Evolutionary conservation across 352 stramenopile genomes (phyloP).

Genomic region (Globisporangium spinosum): DNA sequence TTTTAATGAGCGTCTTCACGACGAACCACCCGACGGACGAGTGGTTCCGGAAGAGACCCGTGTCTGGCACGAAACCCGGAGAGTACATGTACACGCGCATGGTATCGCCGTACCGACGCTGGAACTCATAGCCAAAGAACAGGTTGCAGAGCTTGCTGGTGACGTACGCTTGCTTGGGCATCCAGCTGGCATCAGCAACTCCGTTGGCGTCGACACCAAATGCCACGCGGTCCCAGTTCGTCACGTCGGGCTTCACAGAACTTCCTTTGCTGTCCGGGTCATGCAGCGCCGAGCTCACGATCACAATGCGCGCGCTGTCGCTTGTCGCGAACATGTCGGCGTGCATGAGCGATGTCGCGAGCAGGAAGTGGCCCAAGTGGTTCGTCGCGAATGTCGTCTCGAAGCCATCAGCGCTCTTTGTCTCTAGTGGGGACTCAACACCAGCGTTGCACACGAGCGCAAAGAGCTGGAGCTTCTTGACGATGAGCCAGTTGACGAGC

Average conservation of each 20-base stretch:
- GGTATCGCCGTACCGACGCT: conserved; percentile 21
- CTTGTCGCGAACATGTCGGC: conserved; percentile 19
- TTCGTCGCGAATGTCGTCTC: conserved; percentile 43
- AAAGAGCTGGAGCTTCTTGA: conserved; percentile 25
- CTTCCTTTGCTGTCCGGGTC: conserved; percentile 13
- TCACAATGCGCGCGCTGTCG: conserved; percentile 25
- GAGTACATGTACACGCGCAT: conserved; percentile 36
- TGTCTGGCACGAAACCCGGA: conserved; percentile 34
- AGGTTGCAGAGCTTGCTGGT: conserved; percentile 46
- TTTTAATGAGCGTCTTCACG: conserved; percentile 30
- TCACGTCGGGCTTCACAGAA: conserved; percentile 23
- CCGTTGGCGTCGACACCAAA: conserved; percentile 15
- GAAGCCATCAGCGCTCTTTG: conserved; percentile 26
- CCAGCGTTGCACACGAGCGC: conserved; percentile 37
- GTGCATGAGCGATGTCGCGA: conserved; percentile 28
- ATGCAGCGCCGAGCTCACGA: conserved; percentile 35
- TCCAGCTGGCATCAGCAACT: conserved; percentile 7
- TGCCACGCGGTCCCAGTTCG: conserved; percentile 30
- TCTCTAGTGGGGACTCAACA: conserved; percentile 24
- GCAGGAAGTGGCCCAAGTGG: conserved; percentile 38
- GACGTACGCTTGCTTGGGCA: conserved; percentile 23
- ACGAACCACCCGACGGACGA: conserved; percentile 23
- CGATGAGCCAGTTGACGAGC: conserved; percentile 24
- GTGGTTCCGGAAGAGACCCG: conserved; percentile 37
- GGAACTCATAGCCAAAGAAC: conserved; percentile 40